phyloP scores from a whole-genome alignment of 73 alveolate species.

The Paramecium bursaria region DNA sequence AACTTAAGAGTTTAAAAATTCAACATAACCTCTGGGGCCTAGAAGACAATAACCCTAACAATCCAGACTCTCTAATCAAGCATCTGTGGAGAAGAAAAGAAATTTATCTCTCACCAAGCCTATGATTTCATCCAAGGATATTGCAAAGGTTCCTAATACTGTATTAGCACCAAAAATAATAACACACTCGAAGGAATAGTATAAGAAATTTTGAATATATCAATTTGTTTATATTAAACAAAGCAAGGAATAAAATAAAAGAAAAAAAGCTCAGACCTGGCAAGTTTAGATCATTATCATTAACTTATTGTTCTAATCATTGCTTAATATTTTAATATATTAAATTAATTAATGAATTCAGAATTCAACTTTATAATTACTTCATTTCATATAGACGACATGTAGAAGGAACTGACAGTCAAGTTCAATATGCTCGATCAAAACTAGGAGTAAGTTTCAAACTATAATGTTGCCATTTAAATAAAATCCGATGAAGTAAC shows the following conservation, averaged over 20 bases:
- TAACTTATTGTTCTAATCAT: too few species aligned
- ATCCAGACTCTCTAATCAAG: constrained; percentile 1
- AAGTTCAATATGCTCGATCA: too few species aligned
- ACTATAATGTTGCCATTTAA: too few species aligned
- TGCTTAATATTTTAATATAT: neutral
- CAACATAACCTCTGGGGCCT: neutral
- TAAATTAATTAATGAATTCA: neutral
- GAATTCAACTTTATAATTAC: neutral
- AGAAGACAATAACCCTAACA: neutral
- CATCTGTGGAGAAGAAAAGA: constrained; percentile 47
- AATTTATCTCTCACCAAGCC: neutral
- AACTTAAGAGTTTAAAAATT: neutral
- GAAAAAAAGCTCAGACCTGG: too few species aligned
- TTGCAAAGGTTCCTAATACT: neutral
- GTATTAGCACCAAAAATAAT: constrained; percentile 49
- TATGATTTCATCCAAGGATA: neutral
- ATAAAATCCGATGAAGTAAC: too few species aligned
- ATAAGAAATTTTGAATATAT: constrained; percentile 27
- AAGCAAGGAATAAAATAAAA: neutral
- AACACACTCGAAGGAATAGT: constrained; percentile 44
- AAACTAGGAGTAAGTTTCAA: too few species aligned
- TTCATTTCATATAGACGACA: too few species aligned
- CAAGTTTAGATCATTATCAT: neutral
- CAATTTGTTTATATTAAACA: neutral
- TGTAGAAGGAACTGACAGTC: too few species aligned